phyloP scores from a whole-genome alignment of 2,329 filamentous ascomycete genomes.

The Beauveria scarabaeidicola region DNA sequence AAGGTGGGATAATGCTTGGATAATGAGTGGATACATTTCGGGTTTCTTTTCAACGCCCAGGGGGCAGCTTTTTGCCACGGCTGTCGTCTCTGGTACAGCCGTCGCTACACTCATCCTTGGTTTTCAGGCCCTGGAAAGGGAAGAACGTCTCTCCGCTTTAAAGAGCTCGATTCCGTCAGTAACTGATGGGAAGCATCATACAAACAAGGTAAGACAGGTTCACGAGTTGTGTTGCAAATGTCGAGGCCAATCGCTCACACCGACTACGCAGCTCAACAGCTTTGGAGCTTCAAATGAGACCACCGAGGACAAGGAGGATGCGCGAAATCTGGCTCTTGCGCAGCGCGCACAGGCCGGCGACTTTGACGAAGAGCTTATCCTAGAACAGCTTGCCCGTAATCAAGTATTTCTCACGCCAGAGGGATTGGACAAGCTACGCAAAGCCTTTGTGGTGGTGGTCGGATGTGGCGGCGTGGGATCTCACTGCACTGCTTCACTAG shows the following conservation, averaged over 20 bases:
- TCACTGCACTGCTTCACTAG: conserved; percentile 77
- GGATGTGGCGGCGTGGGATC: conserved; percentile 93
- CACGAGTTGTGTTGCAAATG: neutral
- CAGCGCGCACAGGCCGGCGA: conserved; percentile 53
- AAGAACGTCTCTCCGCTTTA: conserved; percentile 45
- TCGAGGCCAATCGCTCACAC: conserved; percentile 15
- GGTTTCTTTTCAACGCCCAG: conserved; percentile 37
- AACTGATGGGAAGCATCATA: conserved; percentile 14
- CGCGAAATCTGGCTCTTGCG: conserved; percentile 49
- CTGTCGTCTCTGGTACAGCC: conserved; percentile 53
- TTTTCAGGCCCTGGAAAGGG: conserved; percentile 50
- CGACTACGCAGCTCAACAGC: conserved; percentile 44
- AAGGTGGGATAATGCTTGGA: conserved; percentile 13
- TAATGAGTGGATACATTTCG: conserved; percentile 36
- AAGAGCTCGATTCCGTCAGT: conserved; percentile 50
- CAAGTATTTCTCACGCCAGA: conserved; percentile 80
- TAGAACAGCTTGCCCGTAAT: conserved; percentile 91
- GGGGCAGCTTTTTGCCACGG: conserved; percentile 61
- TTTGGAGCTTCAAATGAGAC: conserved; percentile 45
- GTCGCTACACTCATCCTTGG: conserved; percentile 53
- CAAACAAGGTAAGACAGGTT: conserved; percentile 14
- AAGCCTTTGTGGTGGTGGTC: conserved; percentile 79
- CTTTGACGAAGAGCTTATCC: conserved; percentile 71
- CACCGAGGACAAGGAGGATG: conserved; percentile 50
- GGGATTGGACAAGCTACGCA: conserved; percentile 70